Evolutionary conservation across 1,284 basidiomycete species (phyloP), one percentile per base, ranked within the genome.

Genomic region (Melampsora larici-populina): DNA sequence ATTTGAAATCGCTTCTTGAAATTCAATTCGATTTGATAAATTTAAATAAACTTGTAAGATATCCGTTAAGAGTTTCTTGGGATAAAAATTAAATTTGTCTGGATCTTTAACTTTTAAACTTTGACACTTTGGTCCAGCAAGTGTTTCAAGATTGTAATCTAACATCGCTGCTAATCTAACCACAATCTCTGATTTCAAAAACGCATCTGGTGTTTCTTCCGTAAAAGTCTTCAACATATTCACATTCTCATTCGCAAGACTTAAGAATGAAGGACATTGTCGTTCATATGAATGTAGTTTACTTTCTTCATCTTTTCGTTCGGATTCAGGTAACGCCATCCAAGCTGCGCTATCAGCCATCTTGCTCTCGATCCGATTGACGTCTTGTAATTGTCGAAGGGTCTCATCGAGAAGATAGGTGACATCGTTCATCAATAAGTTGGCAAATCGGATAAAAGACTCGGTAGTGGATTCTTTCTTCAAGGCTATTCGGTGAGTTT

Each of bases 341-440:
- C 92, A 97, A 0, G 87, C 84, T 3, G 85, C 87, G 58, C 86
- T 85, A 83, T 94, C 89, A 58, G 89, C 89, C 90, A 95, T 94
- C 84, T 95, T 91, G 0, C 86, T 85, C 84, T 97, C 91, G 73
- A 97, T 90, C 66, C 88, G 89, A 83, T 93, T 90, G 80, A 99
- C 94, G 83, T 95, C 92, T 7, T 89, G 87, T 69, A 99, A 87
- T 81, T 95, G 92, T 80, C 90, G 90, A 72, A 99, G 87, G 5
- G 94, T 96, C 82, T 99, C 97, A 83, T 99, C 96, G 86, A 99
- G 90, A 79, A 99, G 90, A 85, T 94, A 99, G 0, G 97, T 99
- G 64, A 97, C 94, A 82, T 99, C 97, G 87, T 97, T 98, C 87
- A 99, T 97, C 88, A 99, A 91, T 81, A 98, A 87, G 85, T 99